Evolutionary conservation across 2,329 filamentous ascomycete genomes (phyloP), one percentile per base, ranked within the genome.

Genomic region (Penicillium crustosum): DNA sequence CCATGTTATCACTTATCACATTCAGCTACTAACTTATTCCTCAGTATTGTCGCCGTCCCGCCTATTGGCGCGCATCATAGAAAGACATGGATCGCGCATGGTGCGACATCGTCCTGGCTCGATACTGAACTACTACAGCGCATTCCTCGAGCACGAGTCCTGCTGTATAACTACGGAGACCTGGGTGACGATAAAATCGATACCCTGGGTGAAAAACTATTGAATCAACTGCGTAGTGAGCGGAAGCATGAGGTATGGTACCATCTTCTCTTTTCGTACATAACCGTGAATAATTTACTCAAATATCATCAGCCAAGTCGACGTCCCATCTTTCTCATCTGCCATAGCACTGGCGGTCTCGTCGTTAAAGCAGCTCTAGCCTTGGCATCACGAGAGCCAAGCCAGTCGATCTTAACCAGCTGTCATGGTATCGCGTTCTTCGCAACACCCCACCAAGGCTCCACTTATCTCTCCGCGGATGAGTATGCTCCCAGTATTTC

Each of bases 341-440:
- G 79, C 12, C 85, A 88, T 57, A 86, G 84, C 47, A 77, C 87
- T 6, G 85, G 85, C 1, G 85, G 85, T 0, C 66, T 87, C 27
- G 82, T 87, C 1, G 81, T 81, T 7, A 87, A 87, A 73, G 74
- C 80, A 64, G 83, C 82, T 2, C 65, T 87, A 42, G 76, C 81
- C 23, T 53, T 68, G 25, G 71, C 71, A 19, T 70, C 66, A 19
- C 67, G 66, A 47, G 60, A 63, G 33, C 65, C 68, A 33, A 66
- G 58, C 45, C 60, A 68, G 47, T 70, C 74, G 3, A 77, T 87
- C 13, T 72, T 83, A 45, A 79, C 79, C 43, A 81, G 83, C 61
- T 87, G 83, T 55, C 83, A 87, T 59, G 85, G 85, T 0, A 80
- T 85, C 47, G 83, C 82, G 0, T 87, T 87, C 83, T 86, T 66